phyloP scores from a whole-genome alignment of 1,284 basidiomycete genomes.

The Papiliotrema laurentii region DNA sequence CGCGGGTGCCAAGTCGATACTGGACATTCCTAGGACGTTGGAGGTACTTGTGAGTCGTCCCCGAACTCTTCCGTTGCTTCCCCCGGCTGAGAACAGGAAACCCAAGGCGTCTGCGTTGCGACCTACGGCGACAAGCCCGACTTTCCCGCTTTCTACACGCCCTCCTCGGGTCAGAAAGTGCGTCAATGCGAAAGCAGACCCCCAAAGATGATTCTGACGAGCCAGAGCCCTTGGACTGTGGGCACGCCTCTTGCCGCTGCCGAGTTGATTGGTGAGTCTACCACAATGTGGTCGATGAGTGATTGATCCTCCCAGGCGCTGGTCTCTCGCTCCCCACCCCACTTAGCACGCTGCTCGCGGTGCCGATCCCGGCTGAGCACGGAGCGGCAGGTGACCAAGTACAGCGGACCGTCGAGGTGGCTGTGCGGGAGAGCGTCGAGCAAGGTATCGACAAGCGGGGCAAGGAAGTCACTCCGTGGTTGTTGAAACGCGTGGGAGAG shows the following conservation, averaged over 20 bases:
- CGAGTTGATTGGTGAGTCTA: slow-evolving; percentile 60
- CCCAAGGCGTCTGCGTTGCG: slow-evolving; percentile 87
- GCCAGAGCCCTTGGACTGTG: slow-evolving; percentile 66
- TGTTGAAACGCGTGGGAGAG: slow-evolving; percentile 77
- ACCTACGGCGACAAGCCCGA: slow-evolving; percentile 69
- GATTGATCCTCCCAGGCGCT: slow-evolving; percentile 26
- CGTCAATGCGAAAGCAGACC: slow-evolving; percentile 3
- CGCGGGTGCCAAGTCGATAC: slow-evolving; percentile 90
- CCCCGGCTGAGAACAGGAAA: slow-evolving; percentile 62
- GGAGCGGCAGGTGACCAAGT: slow-evolving; percentile 64
- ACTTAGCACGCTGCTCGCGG: slow-evolving; percentile 65
- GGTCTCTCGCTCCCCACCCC: slow-evolving; percentile 40
- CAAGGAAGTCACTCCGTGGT: slow-evolving; percentile 94
- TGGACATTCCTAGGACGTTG: slow-evolving; percentile 87
- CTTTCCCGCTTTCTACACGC: slow-evolving; percentile 93
- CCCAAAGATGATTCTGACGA: not conserved
- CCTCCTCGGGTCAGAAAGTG: slow-evolving; percentile 76
- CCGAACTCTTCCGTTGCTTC: not conserved
- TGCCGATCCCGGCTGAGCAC: slow-evolving; percentile 80
- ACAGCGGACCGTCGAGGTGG: slow-evolving; percentile 77
- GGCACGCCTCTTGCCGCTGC: slow-evolving; percentile 61
- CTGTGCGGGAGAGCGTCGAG: slow-evolving; percentile 74
- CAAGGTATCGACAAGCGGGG: slow-evolving; percentile 76
- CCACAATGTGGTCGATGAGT: not conserved
- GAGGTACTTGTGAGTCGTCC: slow-evolving; percentile 71